These are phyloP conservation scores for Prunus davidiana DNA, from an alignment of 306 rosid genomes.

Conservation along the genomic window DNA sequence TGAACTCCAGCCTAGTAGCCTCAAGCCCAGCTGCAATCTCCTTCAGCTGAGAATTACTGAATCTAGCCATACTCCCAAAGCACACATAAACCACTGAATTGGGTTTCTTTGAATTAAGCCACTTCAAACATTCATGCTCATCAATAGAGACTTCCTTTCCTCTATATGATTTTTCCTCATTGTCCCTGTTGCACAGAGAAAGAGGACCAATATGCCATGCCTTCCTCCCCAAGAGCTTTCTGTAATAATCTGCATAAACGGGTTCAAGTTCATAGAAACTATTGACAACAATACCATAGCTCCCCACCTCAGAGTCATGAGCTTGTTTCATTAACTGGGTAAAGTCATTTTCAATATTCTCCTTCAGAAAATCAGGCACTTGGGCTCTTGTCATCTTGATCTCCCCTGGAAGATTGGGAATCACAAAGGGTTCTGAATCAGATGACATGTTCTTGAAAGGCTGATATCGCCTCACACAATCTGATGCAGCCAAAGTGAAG, in stretches of 20 bases:
- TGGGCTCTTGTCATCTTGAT: constrained; percentile 40
- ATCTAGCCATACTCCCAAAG: constrained; percentile 33
- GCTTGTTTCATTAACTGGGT: background rate
- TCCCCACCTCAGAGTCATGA: background rate
- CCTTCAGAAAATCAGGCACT: constrained; percentile 2
- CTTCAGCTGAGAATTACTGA: constrained; percentile 24
- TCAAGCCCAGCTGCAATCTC: constrained; percentile 39
- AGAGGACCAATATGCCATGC: constrained; percentile 40
- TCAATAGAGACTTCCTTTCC: constrained; percentile 23
- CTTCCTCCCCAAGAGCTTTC: constrained; percentile 19
- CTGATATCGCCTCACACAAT: constrained; percentile 21
- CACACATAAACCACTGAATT: constrained; percentile 36
- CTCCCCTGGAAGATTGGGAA: constrained; percentile 47
- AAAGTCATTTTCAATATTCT: background rate
- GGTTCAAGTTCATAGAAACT: constrained; percentile 39
- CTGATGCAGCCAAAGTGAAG: constrained; percentile 36
- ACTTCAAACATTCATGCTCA: constrained; percentile 30
- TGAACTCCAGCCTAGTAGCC: constrained; percentile 24
- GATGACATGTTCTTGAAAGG: constrained; percentile 42
- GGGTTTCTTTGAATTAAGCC: constrained; percentile 25
- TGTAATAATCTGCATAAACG: constrained; percentile 30
- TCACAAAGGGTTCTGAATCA: constrained; percentile 38
- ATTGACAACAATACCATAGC: constrained; percentile 27
- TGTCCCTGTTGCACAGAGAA: constrained; percentile 18
- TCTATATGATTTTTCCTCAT: constrained; percentile 13